Evolutionary conservation across 257 asterid genomes (phyloP).

Genomic region (Fraxinus excelsior): DNA sequence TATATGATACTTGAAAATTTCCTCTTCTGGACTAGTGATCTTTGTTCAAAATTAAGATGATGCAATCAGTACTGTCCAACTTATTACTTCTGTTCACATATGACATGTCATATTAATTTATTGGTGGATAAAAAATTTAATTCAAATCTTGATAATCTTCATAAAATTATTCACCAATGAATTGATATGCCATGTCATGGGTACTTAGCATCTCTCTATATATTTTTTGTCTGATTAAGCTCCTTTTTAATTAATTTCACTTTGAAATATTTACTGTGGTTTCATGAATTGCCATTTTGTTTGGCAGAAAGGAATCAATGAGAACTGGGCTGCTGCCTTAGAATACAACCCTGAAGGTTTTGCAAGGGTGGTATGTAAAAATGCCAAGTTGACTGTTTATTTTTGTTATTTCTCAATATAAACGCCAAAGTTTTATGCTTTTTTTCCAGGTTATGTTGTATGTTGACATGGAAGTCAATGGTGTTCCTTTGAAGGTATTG

Average conservation of each 20-base stretch:
- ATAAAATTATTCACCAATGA: no score
- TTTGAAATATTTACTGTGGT: background rate
- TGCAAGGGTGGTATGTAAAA: slow-evolving; percentile 83
- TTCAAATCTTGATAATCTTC: no score
- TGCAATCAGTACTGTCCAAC: background rate
- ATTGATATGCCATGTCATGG: no score
- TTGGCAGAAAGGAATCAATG: slow-evolving; percentile 95
- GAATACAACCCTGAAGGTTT: slow-evolving; percentile 97
- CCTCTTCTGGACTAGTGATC: background rate
- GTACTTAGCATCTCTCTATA: no score
- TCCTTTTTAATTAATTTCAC: background rate
- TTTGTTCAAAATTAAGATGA: slow-evolving; percentile 3
- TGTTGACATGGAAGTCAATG: slow-evolving; percentile 99
- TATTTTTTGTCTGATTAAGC: background rate
- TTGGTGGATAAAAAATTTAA: no score
- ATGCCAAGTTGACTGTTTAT: slow-evolving; percentile 3
- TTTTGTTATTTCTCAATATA: slow-evolving; percentile 1
- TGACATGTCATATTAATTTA: background rate
- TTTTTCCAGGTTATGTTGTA: slow-evolving; percentile 85
- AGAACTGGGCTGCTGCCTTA: slow-evolving; percentile 96
- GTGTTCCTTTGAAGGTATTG: slow-evolving; percentile 86
- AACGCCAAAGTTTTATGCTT: background rate
- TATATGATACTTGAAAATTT: background rate
- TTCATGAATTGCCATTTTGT: slow-evolving; percentile 4
- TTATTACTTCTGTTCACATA: background rate